Conservation (phyloP, 2,329 filamentous ascomycete genomes). For the Rutstroemia sydowiana region DNA sequence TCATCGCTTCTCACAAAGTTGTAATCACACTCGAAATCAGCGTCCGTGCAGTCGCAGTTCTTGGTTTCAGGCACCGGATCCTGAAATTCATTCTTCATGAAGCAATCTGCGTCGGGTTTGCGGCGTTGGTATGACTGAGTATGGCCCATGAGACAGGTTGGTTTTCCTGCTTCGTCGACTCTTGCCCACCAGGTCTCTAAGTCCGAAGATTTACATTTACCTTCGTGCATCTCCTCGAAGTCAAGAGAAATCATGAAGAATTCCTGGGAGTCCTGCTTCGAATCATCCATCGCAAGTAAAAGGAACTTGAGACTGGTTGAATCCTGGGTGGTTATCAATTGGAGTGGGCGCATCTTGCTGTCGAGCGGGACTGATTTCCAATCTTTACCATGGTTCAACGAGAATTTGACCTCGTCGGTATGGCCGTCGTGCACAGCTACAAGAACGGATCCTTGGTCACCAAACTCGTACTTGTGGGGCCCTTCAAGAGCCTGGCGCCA, state of each 20-base stretch:
- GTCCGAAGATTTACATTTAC: conserved; percentile 74
- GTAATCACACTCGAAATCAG: conserved; percentile 94
- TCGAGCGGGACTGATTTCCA: conserved; percentile 71
- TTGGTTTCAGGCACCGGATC: conserved; percentile 64
- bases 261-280: conserved; percentile 40
- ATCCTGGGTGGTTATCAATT: conserved; percentile 83
- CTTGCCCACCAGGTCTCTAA: conserved; percentile 88
- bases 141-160: conserved; percentile 92
- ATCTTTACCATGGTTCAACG: conserved; percentile 78
- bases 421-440: conserved; percentile 67
- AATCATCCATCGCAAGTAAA: conserved; percentile 58
- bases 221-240: conserved; percentile 73
- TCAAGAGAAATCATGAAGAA: conserved; percentile 70
- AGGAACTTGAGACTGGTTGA: conserved; percentile 90
- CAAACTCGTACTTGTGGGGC: conserved; percentile 93
- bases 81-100: conserved; percentile 78
- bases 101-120: conserved; percentile 83
- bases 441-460: conserved; percentile 83
- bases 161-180: conserved; percentile 68
- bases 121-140: conserved; percentile 80
- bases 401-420: conserved; percentile 64
- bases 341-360: conserved; percentile 60
- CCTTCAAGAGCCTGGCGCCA: conserved; percentile 72
- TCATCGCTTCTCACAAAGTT: conserved; percentile 70
- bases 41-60: conserved; percentile 71